Evolutionary conservation across 441 rosid genomes (phyloP).

Genomic region (Viola pubescens): DNA sequence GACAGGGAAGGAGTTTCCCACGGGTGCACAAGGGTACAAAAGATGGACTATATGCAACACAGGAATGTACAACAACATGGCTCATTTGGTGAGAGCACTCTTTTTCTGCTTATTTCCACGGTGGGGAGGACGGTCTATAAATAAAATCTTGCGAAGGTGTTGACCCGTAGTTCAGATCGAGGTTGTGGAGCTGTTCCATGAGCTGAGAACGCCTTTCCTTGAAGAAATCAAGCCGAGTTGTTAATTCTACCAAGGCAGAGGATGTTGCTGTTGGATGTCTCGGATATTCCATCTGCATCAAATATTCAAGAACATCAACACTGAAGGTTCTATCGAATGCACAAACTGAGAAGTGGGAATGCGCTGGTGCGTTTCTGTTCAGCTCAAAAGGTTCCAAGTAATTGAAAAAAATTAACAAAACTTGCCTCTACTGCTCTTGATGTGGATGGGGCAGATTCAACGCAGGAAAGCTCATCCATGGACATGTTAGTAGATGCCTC

Average conservation of each 20-base stretch:
- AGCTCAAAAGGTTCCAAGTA: neutral
- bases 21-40: conserved; percentile 6
- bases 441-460: conserved; percentile 69
- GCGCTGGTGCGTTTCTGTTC: neutral
- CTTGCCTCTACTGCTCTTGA: conserved; percentile 77
- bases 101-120: conserved; percentile 52
- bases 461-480: conserved; percentile 54
- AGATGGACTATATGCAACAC: conserved; percentile 34
- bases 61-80: conserved; percentile 44
- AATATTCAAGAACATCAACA: neutral
- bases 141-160: conserved; percentile 68
- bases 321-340: neutral
- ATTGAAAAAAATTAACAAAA: neutral
- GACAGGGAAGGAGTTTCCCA: neutral
- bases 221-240: conserved; percentile 89
- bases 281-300: conserved; percentile 52
- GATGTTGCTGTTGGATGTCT: conserved; percentile 76
- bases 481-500: conserved; percentile 55
- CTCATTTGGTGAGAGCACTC: neutral
- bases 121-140: conserved; percentile 77
- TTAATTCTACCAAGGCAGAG: conserved; percentile 82
- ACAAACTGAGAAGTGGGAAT: neutral
- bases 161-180: conserved; percentile 68
- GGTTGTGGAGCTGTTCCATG: conserved; percentile 93
- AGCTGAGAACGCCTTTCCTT: conserved; percentile 93